phyloP scores from a whole-genome alignment of 2,329 filamentous ascomycete species.

The Stachybotrys chartarum region DNA sequence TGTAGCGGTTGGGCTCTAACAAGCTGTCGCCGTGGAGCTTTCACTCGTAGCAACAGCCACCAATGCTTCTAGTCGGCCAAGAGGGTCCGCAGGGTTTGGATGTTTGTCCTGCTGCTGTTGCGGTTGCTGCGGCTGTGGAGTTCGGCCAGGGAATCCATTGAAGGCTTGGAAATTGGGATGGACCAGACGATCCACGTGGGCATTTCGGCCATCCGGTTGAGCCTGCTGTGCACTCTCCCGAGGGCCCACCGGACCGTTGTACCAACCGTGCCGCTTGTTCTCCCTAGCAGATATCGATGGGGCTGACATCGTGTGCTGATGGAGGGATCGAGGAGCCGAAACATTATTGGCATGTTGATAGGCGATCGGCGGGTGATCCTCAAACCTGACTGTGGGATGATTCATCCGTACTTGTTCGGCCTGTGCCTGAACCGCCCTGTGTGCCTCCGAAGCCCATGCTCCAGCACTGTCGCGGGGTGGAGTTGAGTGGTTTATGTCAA shows the following conservation, averaged over 20 bases:
- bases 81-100: slow-evolving; percentile 19
- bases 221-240: slow-evolving; percentile 24
- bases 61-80: slow-evolving; percentile 32
- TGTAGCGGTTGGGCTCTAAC: slow-evolving; percentile 13
- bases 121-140: slow-evolving; percentile 12
- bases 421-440: slow-evolving; percentile 47
- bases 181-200: slow-evolving; percentile 48
- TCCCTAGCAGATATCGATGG: slow-evolving; percentile 50
- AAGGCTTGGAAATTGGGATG: slow-evolving; percentile 50
- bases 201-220: slow-evolving; percentile 23
- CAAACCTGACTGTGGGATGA: slow-evolving; percentile 46
- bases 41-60: slow-evolving; percentile 38
- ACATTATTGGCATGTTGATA: slow-evolving; percentile 21
- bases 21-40: slow-evolving; percentile 33
- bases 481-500: slow-evolving; percentile 53
- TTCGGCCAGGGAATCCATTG: slow-evolving; percentile 38
- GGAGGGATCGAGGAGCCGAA: slow-evolving; percentile 25
- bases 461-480: slow-evolving; percentile 45
- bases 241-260: slow-evolving; percentile 45
- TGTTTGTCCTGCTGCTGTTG: slow-evolving; percentile 21
- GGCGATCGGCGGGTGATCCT: slow-evolving; percentile 34
- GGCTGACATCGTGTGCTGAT: slow-evolving; percentile 55
- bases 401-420: slow-evolving; percentile 41
- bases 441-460: slow-evolving; percentile 50
- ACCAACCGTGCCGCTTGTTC: slow-evolving; percentile 65